phyloP scores from a whole-genome alignment of 495 filamentous ascomycete species.

The Penicillium coprophilum region DNA sequence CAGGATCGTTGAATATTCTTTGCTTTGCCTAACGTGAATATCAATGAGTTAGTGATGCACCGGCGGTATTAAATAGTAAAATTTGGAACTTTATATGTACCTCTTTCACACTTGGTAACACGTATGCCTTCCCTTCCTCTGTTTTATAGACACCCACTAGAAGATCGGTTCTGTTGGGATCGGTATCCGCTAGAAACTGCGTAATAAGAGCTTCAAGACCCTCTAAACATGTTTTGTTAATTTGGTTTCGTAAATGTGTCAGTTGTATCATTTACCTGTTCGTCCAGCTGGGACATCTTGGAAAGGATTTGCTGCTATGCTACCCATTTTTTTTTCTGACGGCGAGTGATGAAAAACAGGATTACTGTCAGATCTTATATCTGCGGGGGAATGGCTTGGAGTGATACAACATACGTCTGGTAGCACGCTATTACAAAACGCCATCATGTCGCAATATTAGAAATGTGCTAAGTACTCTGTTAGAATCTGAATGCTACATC shows the following conservation, averaged over 20 bases:
- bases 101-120: conserved; percentile 16
- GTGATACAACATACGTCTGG: conserved; percentile 1
- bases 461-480: background rate
- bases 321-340: conserved; percentile 14
- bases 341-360: background rate
- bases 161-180: conserved; percentile 16
- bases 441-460: conserved; percentile 15
- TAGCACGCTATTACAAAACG: conserved; percentile 13
- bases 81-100: conserved; percentile 1
- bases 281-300: conserved; percentile 7
- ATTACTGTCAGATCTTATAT: background rate
- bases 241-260: background rate
- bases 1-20: conserved; percentile 17
- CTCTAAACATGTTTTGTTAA: background rate
- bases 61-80: background rate
- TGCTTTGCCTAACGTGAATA: conserved; percentile 8
- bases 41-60: background rate
- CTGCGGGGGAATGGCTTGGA: conserved; percentile 6
- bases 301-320: conserved; percentile 15
- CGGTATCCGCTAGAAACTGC: conserved; percentile 13
- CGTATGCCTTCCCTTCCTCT: conserved; percentile 18
- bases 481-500: background rate
- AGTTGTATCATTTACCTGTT: conserved; percentile 9
- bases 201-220: conserved; percentile 2
- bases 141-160: conserved; percentile 21